Percentiles rank a stretch among this genome's conserved stretches.
phyloP scores from a whole-genome alignment of 495 filamentous ascomycete species.

The Penicillium malachiteum region DNA sequence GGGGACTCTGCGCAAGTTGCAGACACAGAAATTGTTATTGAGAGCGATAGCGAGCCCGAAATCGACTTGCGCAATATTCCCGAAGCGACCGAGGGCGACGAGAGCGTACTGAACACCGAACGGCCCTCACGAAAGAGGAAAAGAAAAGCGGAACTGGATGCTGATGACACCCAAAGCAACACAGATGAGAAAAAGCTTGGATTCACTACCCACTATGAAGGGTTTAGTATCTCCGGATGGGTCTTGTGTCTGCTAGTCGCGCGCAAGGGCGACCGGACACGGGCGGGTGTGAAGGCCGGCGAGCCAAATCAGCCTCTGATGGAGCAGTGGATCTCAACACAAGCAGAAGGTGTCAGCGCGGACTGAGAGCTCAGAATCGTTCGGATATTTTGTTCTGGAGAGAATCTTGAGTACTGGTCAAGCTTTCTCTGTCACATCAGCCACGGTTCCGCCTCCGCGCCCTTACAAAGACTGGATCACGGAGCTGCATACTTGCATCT shows the following conservation, averaged over 20 bases:
- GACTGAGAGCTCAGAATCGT: slow-evolving; percentile 25
- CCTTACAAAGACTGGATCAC: slow-evolving; percentile 19
- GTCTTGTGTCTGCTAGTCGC: slow-evolving; percentile 90
- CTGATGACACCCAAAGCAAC: slow-evolving; percentile 1
- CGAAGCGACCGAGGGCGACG: slow-evolving; percentile 18
- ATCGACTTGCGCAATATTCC: slow-evolving; percentile 41
- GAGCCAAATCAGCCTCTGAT: slow-evolving; percentile 69
- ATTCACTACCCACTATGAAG: slow-evolving; percentile 84
- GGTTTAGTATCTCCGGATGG: slow-evolving; percentile 90
- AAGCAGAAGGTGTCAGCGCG: slow-evolving; percentile 50
- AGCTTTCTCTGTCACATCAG: slow-evolving; percentile 14
- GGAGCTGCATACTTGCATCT: slow-evolving; percentile 9
- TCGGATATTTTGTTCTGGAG: not conserved
- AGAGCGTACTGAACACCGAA: not conserved
- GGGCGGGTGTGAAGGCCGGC: slow-evolving; percentile 26
- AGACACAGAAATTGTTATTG: slow-evolving; percentile 40
- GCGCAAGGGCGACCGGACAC: slow-evolving; percentile 52
- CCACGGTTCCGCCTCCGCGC: slow-evolving; percentile 1
- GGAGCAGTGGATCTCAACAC: slow-evolving; percentile 90
- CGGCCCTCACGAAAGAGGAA: slow-evolving; percentile 10
- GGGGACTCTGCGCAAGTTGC: slow-evolving; percentile 47
- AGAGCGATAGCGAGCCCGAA: slow-evolving; percentile 40
- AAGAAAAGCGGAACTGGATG: slow-evolving; percentile 2
- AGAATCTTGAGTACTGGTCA: not conserved
- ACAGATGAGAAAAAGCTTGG: slow-evolving; percentile 83